Evolutionary conservation across 139 green algal species (phyloP), one percentile per base, ranked within the genome.

Genomic region (Zygnema circumcarinatum): DNA sequence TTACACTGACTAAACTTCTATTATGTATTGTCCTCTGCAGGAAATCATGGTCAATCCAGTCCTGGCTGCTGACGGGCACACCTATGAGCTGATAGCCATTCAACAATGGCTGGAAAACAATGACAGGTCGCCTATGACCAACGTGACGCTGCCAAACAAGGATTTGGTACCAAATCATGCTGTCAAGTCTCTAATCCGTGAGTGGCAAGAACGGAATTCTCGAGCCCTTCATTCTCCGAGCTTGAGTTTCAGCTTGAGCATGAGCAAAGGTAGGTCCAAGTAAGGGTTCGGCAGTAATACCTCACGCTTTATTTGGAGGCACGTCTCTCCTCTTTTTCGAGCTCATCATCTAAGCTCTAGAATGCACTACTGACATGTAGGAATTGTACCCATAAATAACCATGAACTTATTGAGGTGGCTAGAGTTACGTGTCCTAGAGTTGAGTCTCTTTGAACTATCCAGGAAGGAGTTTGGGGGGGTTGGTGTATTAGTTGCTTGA

Each of bases 61-160:
- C 54, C 36, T 90, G 20, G 85, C 85, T n/a, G 79, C 85, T 2
- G 85, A 90, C 32, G 85, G 85, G 31, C 79, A 88, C 67, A 90
- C 85, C 0, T 90, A 90, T 79, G 85, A 90, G 52, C 85, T 69
- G 38, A 36, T 69, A 42, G 85, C 85, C 29, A 90, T 90, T 39
- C 38, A 69, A 38, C 31, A 69, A 35, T 90, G 85, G 85, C 52
- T 90, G 11, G 40, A 32, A 16, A 83, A 69, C 38, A 86, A 53
- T 7, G 62, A 88, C 29, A 83, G n/a, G 21, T 90, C 85, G 62
- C 85, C 85, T 52, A 90, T 90, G 85, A 90, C 85, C 36, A 90
- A 90, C 79, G 22, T 88, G 36, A 35, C 11, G 31, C 85, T 90
- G 33, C 53, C 78, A 25, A 40, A 88, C 84, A 89, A 89, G 40